Evolutionary conservation across 2,329 filamentous ascomycete genomes (phyloP).

Genomic region (Passalora sequoiae): DNA sequence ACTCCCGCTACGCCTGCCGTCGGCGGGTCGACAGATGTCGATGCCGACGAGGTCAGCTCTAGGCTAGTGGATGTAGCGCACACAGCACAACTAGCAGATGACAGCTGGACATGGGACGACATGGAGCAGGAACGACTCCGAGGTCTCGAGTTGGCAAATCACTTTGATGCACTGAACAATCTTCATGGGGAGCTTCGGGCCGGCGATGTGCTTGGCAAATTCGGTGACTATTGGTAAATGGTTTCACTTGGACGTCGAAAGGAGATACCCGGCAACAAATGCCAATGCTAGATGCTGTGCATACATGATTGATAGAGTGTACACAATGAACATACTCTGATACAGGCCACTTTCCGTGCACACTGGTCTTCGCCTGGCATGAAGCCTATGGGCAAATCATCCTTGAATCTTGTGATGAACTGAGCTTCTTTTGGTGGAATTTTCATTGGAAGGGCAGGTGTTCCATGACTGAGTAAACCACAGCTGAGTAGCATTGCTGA

Average conservation of each 20-base stretch:
- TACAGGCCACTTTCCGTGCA: no score
- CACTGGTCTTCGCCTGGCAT: no score
- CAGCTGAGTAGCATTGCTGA: no score
- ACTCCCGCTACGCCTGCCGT: slow-evolving; percentile 24
- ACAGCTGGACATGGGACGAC: slow-evolving; percentile 56
- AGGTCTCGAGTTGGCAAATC: slow-evolving; percentile 51
- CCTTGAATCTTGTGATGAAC: no score
- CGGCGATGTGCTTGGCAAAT: slow-evolving; percentile 43
- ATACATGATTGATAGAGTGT: slow-evolving; percentile 3
- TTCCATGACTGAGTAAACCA: no score
- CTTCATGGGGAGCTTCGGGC: slow-evolving; percentile 49
- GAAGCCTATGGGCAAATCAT: no score
- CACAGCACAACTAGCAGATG: slow-evolving; percentile 22
- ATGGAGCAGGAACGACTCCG: slow-evolving; percentile 55
- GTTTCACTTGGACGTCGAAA: neutral
- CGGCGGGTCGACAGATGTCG: slow-evolving; percentile 18
- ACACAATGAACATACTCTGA: neutral
- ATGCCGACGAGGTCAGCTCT: slow-evolving; percentile 27
- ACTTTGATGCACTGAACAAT: slow-evolving; percentile 52
- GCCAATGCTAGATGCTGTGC: no score
- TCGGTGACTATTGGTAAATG: slow-evolving; percentile 26
- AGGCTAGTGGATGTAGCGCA: slow-evolving; percentile 21
- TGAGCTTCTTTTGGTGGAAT: no score
- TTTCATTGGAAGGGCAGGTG: no score
- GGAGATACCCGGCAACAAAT: slow-evolving; percentile 11